Evolutionary conservation across 2,329 filamentous ascomycete species (phyloP).

Genomic region (Colletotrichum shisoi): DNA sequence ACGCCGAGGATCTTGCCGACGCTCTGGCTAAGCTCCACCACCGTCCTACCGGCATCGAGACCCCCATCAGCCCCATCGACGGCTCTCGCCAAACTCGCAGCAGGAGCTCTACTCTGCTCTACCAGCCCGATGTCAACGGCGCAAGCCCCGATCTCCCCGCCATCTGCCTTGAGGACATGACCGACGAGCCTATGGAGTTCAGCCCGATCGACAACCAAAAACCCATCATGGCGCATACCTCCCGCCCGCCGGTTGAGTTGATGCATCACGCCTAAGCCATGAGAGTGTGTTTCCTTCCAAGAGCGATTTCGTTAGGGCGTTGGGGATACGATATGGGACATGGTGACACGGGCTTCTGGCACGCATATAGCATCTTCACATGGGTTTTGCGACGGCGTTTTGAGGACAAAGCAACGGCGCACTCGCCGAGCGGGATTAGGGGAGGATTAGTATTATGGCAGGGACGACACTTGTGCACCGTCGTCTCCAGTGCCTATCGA

Average conservation of each 20-base stretch:
- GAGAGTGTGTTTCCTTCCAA: conserved; percentile 25
- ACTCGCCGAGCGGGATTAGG: neutral
- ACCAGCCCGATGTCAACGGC: conserved; percentile 64
- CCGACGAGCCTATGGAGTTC: conserved; percentile 60
- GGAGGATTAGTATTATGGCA: conserved; percentile 1
- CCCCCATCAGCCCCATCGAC: conserved; percentile 55
- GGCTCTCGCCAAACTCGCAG: conserved; percentile 56
- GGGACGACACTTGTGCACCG: conserved; percentile 13
- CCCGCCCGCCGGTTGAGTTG: conserved; percentile 70
- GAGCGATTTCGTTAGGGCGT: conserved; percentile 33
- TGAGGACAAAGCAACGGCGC: conserved; percentile 19
- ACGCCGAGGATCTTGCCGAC: conserved; percentile 73
- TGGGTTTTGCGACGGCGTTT: conserved; percentile 35
- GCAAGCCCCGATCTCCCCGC: conserved; percentile 66
- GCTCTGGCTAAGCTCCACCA: conserved; percentile 70
- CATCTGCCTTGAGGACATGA: conserved; percentile 73
- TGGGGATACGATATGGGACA: conserved; percentile 19
- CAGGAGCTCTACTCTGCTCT: conserved; percentile 71
- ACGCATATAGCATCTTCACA: conserved; percentile 30
- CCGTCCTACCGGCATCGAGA: conserved; percentile 46
- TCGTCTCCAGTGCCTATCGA: conserved; percentile 19
- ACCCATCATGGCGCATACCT: conserved; percentile 66
- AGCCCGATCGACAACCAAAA: conserved; percentile 54
- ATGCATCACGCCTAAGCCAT: conserved; percentile 53
- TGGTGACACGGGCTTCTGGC: conserved; percentile 9